Percentiles rank a stretch among this genome's conserved stretches.
These are phyloP conservation scores for Astrothelium macrocarpum DNA, from an alignment of 495 filamentous ascomycete species.

Conservation along the genomic window DNA sequence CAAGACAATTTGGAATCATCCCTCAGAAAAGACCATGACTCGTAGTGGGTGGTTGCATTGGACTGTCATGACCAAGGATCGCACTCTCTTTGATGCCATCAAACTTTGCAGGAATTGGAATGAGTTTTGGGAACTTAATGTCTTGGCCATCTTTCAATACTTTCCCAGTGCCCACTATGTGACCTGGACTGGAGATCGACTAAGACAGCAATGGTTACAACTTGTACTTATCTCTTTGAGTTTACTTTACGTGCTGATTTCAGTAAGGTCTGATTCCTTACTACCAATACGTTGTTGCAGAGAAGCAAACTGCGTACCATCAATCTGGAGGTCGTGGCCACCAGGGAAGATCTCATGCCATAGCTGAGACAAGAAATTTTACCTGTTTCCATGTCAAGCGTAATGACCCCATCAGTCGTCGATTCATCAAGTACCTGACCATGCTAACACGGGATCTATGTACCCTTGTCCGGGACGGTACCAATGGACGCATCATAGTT, in stretches of 20 bases:
- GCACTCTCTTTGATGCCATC: slow-evolving; percentile 38
- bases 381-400: slow-evolving; percentile 44
- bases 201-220: slow-evolving; percentile 33
- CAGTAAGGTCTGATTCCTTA: slow-evolving; percentile 39
- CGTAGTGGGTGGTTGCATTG: slow-evolving; percentile 42
- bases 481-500: slow-evolving; percentile 37
- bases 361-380: slow-evolving; percentile 40
- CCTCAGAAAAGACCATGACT: slow-evolving; percentile 41
- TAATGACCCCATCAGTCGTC: slow-evolving; percentile 38
- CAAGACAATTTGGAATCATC: slow-evolving; percentile 45
- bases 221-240: slow-evolving; percentile 24
- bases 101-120: slow-evolving; percentile 45
- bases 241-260: neutral
- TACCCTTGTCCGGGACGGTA: slow-evolving; percentile 40
- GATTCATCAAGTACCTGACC: slow-evolving; percentile 41
- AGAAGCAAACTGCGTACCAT: slow-evolving; percentile 26
- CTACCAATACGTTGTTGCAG: slow-evolving; percentile 28
- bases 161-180: slow-evolving; percentile 42
- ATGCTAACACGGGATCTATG: slow-evolving; percentile 37
- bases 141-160: slow-evolving; percentile 40
- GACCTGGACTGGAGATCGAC: slow-evolving; percentile 25
- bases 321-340: slow-evolving; percentile 26
- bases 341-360: slow-evolving; percentile 30
- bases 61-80: slow-evolving; percentile 44
- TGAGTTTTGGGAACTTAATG: slow-evolving; percentile 43